Base-by-base conservation (phyloP, 2,329 filamentous ascomycete genomes). In the Arthrobotrys musiformis region DNA sequence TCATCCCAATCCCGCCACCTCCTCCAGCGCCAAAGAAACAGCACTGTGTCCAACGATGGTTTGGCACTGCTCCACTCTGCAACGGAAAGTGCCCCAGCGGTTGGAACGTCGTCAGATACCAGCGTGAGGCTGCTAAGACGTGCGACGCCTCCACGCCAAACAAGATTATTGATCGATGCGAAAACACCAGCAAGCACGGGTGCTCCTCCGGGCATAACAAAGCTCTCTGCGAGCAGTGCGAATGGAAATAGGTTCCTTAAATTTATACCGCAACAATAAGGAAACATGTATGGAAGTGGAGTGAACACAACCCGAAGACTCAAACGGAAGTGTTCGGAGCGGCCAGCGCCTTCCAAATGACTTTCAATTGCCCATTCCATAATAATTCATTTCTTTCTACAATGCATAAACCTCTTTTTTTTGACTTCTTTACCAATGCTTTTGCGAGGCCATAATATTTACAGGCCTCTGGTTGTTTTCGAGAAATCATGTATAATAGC, bases 131-230 rank as follows among this genome's bases (percentile, higher is more conserved):
- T 9, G 63, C 70, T 28, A 63, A 63, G 35, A 40, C 37, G 13
- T 75, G 63, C 22, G 70, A 69, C 35, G 30, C 4, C 44, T 56
- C 62, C 17, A 62, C 70, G 17, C 35, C 40, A n/a, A 54, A 52
- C 33, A 74, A 74, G 70, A 62, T 75, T 19, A 68, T 75, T 42
- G 62, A 61, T 26, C 52, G 28, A n/a, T 75, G 70, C 35, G 56
- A 67, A 30, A 69, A 68, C 42, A 66, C 56, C 22, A 68, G 33
- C 33, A 54, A 52, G 42, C 63, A 68, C 58, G 54, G 54, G 50
- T 75, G 63, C 33, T 62, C 54, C 35, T n/a, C 42, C 15, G 63
- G 70, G 50, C 54, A 62, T 63, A 54, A 56, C 40, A 62, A 75
- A 22, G 69, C 48, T 26, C 70, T 75, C 22, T 75, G 63, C 26